Evolutionary conservation across 192 early-diverging fungal genomes (phyloP), one percentile per base, ranked within the genome.

Genomic region (Coemansia sp.): DNA sequence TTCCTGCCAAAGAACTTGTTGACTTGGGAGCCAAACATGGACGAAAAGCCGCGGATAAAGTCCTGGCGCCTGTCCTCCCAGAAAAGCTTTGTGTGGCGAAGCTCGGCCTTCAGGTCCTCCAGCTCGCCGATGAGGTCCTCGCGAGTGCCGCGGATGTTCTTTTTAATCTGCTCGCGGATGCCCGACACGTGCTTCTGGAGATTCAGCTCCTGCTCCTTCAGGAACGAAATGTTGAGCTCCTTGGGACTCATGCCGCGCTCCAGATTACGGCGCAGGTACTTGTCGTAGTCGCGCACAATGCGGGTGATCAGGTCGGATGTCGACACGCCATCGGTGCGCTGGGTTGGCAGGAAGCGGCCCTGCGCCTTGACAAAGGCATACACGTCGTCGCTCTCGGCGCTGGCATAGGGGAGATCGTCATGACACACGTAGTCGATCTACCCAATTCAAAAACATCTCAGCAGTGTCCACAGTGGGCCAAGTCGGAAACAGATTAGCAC

Each of bases 371-470:
- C 86, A 67, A 89, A 89, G 2, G 80, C 80, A 56, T 91, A 91
- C 4, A 91, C 85, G 56, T 91, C 90, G 33, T 80, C 79, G 29
- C 79, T 73, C 15, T 88, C 88, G 14, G 70, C 81, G 21, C 85
- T 86, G 27, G 78, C 75, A 46, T 91, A 90, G 3, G 90, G 88
- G 18, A 87, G 79, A 40, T 83, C 87, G 63, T 91, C 90, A 49
- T 91, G 90, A 32, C 87, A 87, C 26, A 91, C 90, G 60, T 88
- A 91, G 53, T 91, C 88, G 42, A 91, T 88, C 65, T 81, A 74
- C 33, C 51, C 21, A 11, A 22, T 13, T 2, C 10, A 55, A 17
- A 21, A 34, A n/a, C 39, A 19, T 31, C 8, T 33, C n/a, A 48
- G 27, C 11, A 18, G 47, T 23, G n/a, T n/a, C n/a, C n/a, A n/a